Evolutionary conservation across 139 green algal genomes (phyloP), one percentile per base, ranked within the genome.

Genomic region (Spirogloea muscicola): DNA sequence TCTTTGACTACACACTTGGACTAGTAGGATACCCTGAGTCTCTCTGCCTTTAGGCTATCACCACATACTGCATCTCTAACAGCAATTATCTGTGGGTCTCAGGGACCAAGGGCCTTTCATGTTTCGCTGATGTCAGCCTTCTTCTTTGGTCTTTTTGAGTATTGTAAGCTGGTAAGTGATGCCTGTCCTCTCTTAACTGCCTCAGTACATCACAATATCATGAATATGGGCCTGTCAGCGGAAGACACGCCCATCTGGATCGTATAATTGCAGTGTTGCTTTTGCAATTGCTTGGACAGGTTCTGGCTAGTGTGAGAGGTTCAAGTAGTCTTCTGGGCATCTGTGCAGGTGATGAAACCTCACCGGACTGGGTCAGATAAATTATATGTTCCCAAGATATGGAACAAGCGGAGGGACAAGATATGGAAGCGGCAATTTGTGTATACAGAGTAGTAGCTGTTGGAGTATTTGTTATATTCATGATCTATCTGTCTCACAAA

Each of bases 71-170:
- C 16, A 16, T 57, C 13, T 38, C 10, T 65, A 10, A n/a, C 7
- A 76, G 40, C 5, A 44, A 76, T 10, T 10, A 52, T n/a, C n/a
- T n/a, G n/a, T n/a, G n/a, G n/a, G n/a, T n/a, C n/a, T n/a, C 79
- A 89, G 85, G 79, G 76, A 0, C 85, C 85, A 3, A 79, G 89
- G 1, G 76, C 91, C 41, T 52, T 81, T 41, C 87, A 92, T 74
- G 85, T 86, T 27, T 83, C 86, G 0, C 37, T 90, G 18, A 89
- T 87, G 83, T 88, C 80, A 2, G 84, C 88, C 1, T 64, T 84
- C n/a, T 92, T 92, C 70, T 92, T 92, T 76, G 80, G 84, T 0
- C 64, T 87, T 3, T 91, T 90, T 59, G 88, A 92, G 61, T 80
- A 84, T 58, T 84, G 82, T 71, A 86, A 84, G 42, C 21, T 71